Conservation (phyloP, 108 stramenopile species). For the Pseudonitzschia multiseries region DNA sequence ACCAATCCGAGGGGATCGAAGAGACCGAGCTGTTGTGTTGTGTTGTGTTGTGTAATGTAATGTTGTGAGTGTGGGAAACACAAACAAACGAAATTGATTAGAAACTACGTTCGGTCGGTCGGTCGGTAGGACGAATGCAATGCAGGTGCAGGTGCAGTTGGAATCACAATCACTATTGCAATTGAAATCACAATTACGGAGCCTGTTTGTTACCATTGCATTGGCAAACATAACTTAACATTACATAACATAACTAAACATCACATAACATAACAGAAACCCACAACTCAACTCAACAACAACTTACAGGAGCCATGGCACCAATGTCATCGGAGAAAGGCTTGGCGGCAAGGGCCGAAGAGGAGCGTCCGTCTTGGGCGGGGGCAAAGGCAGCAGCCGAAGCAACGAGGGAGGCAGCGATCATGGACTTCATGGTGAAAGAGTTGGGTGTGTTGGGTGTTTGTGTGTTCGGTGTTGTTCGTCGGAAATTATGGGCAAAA, state of each 20-base stretch:
- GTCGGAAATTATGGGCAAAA: neutral
- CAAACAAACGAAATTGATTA: neutral
- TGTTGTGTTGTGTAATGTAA: neutral
- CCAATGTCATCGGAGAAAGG: slow-evolving; percentile 75
- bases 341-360: slow-evolving; percentile 47
- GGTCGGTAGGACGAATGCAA: too few species aligned
- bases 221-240: too few species aligned
- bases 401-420: slow-evolving; percentile 51
- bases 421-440: slow-evolving; percentile 47
- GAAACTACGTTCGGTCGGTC: too few species aligned
- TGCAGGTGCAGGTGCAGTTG: too few species aligned
- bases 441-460: too few species aligned
- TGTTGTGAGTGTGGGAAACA: neutral
- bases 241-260: too few species aligned
- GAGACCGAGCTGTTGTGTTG: slow-evolving; percentile 36
- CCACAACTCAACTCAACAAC: too few species aligned
- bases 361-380: slow-evolving; percentile 16
- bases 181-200: too few species aligned
- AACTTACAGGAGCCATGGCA: slow-evolving; percentile 72
- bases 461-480: neutral
- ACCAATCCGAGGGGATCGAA: slow-evolving; percentile 44
- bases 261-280: too few species aligned
- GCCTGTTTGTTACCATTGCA: too few species aligned
- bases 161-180: too few species aligned
- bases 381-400: slow-evolving; percentile 54